Evolutionary conservation across 805 yeast species (phyloP).

Genomic region (Kluyveromyces starmeri): DNA sequence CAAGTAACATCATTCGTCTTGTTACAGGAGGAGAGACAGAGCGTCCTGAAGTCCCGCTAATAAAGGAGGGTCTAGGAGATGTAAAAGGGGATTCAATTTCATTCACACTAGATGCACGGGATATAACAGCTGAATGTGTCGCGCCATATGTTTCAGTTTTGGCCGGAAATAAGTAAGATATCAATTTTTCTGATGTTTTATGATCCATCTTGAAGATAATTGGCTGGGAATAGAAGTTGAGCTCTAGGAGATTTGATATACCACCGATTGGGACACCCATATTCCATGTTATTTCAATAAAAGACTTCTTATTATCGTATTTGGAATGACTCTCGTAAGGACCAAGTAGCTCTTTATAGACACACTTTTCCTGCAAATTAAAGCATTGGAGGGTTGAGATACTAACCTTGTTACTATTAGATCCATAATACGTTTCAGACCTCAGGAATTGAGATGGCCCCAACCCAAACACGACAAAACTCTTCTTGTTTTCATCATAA

Average conservation of each 20-base stretch:
- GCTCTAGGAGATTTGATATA: conserved; percentile 43
- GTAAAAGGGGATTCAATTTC: not conserved
- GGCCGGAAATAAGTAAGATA: conserved; percentile 41
- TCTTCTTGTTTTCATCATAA: conserved; percentile 37
- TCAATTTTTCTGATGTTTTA: conserved; percentile 40
- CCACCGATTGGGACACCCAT: conserved; percentile 58
- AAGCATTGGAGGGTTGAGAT: conserved; percentile 43
- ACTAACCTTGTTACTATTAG: conserved; percentile 39
- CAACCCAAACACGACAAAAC: conserved; percentile 46
- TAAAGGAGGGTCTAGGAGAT: not conserved
- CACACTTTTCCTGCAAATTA: conserved; percentile 39
- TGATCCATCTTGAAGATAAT: conserved; percentile 50
- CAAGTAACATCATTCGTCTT: conserved; percentile 1
- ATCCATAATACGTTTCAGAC: conserved; percentile 43
- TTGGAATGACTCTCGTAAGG: conserved; percentile 28
- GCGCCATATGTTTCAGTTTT: conserved; percentile 6
- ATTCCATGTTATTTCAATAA: conserved; percentile 42
- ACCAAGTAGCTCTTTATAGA: conserved; percentile 45
- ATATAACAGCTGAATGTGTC: not conserved
- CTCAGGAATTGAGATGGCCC: conserved; percentile 40
- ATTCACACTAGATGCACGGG: not conserved
- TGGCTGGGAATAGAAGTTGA: conserved; percentile 44
- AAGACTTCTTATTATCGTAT: conserved; percentile 25
- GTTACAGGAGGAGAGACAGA: conserved; percentile 2
- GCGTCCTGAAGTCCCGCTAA: not conserved